Conservation (phyloP, 495 filamentous ascomycete genomes). For the Penicillium soppii region DNA sequence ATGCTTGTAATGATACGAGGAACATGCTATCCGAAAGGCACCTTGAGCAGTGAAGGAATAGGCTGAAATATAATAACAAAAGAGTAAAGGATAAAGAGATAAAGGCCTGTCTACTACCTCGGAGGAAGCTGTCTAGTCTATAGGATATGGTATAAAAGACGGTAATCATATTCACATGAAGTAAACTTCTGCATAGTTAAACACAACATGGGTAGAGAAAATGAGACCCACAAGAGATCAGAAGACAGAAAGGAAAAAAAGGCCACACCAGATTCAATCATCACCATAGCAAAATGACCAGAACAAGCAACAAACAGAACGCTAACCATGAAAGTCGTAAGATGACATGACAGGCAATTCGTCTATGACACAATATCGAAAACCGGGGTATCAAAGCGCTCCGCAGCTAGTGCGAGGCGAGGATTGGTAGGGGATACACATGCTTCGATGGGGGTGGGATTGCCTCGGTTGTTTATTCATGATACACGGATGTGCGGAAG, state of each 20-base stretch:
- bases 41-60: too few species aligned
- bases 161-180: conserved; percentile 20
- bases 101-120: too few species aligned
- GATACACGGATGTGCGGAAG: conserved; percentile 9
- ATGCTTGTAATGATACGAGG: too few species aligned
- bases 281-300: background rate
- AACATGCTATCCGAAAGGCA: too few species aligned
- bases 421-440: conserved; percentile 5
- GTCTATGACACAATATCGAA: conserved; percentile 24
- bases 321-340: conserved; percentile 3
- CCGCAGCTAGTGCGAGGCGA: conserved; percentile 4
- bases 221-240: background rate
- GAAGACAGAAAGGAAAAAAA: background rate
- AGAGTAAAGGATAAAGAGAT: too few species aligned
- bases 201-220: conserved; percentile 1
- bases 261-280: conserved; percentile 1
- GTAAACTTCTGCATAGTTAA: conserved; percentile 11
- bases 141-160: background rate
- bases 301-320: background rate
- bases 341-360: conserved; percentile 18
- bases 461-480: conserved; percentile 15
- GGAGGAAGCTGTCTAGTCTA: too few species aligned
- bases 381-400: conserved; percentile 6
- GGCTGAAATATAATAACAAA: background rate
- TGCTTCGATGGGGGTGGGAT: background rate